Conservation (phyloP, 169 alveolate species). For the Besnoitia besnoiti region DNA sequence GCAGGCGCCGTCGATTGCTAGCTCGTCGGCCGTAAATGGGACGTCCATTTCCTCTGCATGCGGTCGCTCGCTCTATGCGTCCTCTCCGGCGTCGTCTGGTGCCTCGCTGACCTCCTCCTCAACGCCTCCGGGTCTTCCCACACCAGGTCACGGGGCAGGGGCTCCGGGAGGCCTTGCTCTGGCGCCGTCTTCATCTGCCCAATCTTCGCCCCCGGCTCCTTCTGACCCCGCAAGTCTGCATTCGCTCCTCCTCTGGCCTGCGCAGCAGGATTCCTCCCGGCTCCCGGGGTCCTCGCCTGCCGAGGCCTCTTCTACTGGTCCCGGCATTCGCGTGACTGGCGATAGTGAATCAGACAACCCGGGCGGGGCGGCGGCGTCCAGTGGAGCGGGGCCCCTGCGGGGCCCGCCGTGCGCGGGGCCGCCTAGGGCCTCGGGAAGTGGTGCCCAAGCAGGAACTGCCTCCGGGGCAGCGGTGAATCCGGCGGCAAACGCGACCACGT, state of each 20-base stretch:
- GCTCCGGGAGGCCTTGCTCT: no score
- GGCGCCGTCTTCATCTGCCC: not conserved
- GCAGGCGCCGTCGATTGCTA: not conserved
- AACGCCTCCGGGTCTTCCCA: not conserved
- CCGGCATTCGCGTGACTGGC: not conserved
- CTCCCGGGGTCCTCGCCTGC: not conserved
- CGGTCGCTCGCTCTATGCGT: not conserved
- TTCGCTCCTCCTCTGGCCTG: not conserved
- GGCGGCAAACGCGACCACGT: not conserved
- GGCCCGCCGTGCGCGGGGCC: not conserved
- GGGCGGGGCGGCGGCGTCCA: not conserved
- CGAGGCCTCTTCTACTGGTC: not conserved
- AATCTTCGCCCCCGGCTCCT: not conserved
- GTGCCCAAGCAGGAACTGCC: not conserved
- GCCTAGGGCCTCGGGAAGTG: not conserved
- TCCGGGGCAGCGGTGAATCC: not conserved
- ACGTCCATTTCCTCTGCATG: no score
- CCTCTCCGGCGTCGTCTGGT: not conserved
- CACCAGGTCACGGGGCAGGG: not conserved
- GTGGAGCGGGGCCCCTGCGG: not conserved
- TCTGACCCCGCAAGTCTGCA: not conserved
- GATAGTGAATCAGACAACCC: not conserved
- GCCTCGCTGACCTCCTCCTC: not conserved
- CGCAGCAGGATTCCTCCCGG: not conserved
- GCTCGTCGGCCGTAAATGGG: not conserved